Base-by-base conservation (phyloP, 2,329 filamentous ascomycete genomes). In the Seiridium cupressi region DNA sequence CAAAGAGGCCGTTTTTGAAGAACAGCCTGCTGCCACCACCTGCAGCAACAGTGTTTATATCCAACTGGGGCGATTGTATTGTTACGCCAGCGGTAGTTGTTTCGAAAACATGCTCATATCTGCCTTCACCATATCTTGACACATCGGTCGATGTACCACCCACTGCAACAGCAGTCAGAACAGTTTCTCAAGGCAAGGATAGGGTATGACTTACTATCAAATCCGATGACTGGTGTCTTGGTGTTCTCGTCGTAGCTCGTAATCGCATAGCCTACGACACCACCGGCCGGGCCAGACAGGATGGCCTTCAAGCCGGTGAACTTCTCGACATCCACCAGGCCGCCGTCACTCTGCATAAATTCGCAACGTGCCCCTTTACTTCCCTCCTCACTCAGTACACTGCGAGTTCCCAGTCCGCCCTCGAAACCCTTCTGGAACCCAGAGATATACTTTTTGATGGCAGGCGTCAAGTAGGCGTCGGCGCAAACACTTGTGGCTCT, bases 41-140 rank as follows among this genome's bases (percentile, higher is more conserved):
- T 3, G 93, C 93, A 5, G 93, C 93, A 1, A 97, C 93, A 0
- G 93, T 97, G 74, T 97, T 97, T 77, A 97, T 97, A 70, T 97
- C 93, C 0, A 97, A 83, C 69, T 97, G 93, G 0, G 93, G 93
- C 1, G 91, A 93, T 69, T 97, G 93, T 35, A 97, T 95, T 0
- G 93, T 94, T 1, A 97, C 91, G n/a, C 93, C 93, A 0, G 93
- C 93, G 1, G 92, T 96, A 0, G 92, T 96, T 0, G 93, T 96
- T 75, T 96, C 93, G 66, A 97, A 97, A 0, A 96, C 92, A 69
- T 97, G 93, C 68, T 97, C 93, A 68, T 96, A 94, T 58, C 91
- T 83, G 13, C 93, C 93, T 58, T 89, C 87, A 5, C 90, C 91
- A 68, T 94, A 97, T 54, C 93, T 83, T 40, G 91, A 96, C 8